These are phyloP conservation scores for Caloboletus firmus DNA, from an alignment of 1,284 basidiomycete genomes.

Conservation along the genomic window DNA sequence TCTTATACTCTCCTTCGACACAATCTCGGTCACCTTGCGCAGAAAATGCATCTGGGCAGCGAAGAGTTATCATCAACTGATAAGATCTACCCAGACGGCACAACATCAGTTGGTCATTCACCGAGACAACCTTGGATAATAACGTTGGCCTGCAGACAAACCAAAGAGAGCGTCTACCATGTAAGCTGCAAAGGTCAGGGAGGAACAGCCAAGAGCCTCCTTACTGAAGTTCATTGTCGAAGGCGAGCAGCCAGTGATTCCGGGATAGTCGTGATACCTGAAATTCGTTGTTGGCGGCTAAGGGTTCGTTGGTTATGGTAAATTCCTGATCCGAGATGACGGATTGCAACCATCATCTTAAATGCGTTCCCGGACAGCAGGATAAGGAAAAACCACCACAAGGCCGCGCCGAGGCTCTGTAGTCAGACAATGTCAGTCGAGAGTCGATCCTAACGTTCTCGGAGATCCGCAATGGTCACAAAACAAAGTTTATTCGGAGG, in stretches of 20 bases:
- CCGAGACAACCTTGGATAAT: background rate
- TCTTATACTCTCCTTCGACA: background rate
- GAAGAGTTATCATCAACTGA: background rate
- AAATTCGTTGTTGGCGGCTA: background rate
- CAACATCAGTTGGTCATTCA: background rate
- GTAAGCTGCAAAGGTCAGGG: background rate
- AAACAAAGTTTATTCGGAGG: slow-evolving; percentile 22
- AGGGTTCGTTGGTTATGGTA: background rate
- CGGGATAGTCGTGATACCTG: background rate
- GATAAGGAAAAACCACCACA: background rate
- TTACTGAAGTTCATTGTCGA: background rate
- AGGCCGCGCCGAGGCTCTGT: background rate
- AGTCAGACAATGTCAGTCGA: background rate
- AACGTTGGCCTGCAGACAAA: background rate
- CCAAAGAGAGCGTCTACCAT: background rate
- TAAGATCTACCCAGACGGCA: background rate
- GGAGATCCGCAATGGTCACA: slow-evolving; percentile 7
- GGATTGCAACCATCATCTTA: background rate
- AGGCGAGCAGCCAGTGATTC: too few relatives aligned
- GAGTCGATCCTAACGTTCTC: background rate
- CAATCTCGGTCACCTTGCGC: background rate
- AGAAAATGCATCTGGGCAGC: background rate
- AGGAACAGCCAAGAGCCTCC: background rate
- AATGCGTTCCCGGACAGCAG: too few relatives aligned
- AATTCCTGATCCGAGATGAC: background rate